Conservation (phyloP, 257 asterid genomes). For the Salvia rosmarinus region DNA sequence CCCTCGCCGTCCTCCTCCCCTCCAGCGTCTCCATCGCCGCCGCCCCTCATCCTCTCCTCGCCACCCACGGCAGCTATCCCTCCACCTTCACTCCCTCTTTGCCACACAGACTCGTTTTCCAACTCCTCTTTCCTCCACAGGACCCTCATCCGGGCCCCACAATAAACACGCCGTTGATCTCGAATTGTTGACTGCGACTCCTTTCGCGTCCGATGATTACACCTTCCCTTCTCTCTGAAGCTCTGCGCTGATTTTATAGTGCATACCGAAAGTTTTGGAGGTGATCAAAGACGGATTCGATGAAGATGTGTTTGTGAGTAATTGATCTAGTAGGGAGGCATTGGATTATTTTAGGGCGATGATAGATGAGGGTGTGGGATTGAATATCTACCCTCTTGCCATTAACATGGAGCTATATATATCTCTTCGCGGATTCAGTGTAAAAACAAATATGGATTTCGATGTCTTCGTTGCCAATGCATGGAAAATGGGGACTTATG, state of each 20-base stretch:
- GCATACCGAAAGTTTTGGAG: not conserved
- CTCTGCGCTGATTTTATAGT: not conserved
- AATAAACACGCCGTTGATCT: not conserved
- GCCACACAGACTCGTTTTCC: not conserved
- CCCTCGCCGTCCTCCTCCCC: constrained; percentile 7
- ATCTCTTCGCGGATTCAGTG: not conserved
- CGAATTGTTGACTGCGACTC: not conserved
- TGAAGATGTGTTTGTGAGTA: not conserved
- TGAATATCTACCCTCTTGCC: constrained; percentile 5
- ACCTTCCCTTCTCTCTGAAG: constrained; percentile 2
- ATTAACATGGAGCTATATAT: not conserved
- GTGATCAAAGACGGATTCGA: not conserved
- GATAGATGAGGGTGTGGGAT: not conserved
- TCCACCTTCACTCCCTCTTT: constrained; percentile 11
- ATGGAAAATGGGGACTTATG: not conserved
- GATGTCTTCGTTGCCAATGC: constrained; percentile 10
- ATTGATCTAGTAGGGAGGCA: not conserved
- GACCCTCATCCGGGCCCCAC: constrained; percentile 1
- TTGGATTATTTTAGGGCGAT: not conserved
- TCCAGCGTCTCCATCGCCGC: constrained; percentile 4
- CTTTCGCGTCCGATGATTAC: not conserved
- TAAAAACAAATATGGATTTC: not conserved
- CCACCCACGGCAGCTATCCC: not conserved
- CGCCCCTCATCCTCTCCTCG: constrained; percentile 5
- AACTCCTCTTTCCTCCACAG: constrained; percentile 18